These are phyloP conservation scores for Daedalea quercina DNA, from an alignment of 768 basidiomycete genomes.

Conservation along the genomic window DNA sequence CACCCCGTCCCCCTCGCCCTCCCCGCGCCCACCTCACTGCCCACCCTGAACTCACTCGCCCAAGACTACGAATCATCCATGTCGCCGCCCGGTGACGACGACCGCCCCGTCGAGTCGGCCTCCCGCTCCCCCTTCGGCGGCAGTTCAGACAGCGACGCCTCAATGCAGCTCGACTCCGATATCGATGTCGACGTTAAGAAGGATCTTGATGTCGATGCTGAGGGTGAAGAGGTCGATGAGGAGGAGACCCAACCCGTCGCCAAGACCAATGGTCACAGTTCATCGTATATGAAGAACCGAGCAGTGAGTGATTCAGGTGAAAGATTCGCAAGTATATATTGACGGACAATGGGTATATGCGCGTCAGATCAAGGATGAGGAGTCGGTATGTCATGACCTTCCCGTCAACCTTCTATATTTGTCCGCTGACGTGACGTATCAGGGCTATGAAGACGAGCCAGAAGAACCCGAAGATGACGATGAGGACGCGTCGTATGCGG, in stretches of 20 bases:
- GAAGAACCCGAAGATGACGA: conserved; percentile 43
- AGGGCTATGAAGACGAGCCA: conserved; percentile 49
- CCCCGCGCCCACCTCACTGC: conserved; percentile 9
- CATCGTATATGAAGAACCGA: conserved; percentile 25
- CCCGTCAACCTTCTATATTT: conserved; percentile 10
- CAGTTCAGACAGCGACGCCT: conserved; percentile 40
- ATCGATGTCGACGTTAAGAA: conserved; percentile 32
- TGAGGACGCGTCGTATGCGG: conserved; percentile 73
- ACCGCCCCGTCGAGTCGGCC: conserved; percentile 17
- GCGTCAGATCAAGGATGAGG: conserved; percentile 27
- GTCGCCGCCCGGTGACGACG: conserved; percentile 16
- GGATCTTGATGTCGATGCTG: conserved; percentile 36
- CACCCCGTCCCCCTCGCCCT: conserved; percentile 9
- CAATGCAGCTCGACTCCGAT: conserved; percentile 71
- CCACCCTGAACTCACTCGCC: conserved; percentile 16
- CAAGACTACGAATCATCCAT: conserved; percentile 8
- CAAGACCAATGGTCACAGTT: conserved; percentile 32
- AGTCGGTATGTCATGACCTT: conserved; percentile 42
- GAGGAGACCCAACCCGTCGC: conserved; percentile 42
- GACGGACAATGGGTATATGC: background rate
- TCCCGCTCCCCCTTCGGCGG: conserved; percentile 22
- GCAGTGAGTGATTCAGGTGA: conserved; percentile 20
- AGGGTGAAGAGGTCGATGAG: conserved; percentile 59
- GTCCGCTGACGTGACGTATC: conserved; percentile 18
- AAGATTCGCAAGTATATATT: background rate